These are phyloP conservation scores for Eutrema japonicum DNA, from an alignment of 345 rosid species.

Conservation along the genomic window DNA sequence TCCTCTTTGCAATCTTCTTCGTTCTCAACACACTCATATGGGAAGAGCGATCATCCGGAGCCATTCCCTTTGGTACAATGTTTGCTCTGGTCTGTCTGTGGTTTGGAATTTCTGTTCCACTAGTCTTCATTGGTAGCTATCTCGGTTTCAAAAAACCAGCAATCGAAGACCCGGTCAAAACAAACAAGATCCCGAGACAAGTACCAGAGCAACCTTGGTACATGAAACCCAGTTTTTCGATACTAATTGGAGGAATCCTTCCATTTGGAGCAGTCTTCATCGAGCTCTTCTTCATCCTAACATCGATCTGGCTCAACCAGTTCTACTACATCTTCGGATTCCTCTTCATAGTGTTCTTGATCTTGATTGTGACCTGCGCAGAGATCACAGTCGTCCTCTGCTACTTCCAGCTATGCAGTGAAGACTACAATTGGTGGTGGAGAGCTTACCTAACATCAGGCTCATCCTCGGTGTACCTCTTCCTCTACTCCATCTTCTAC, in stretches of 20 bases:
- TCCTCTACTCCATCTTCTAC: slow-evolving; percentile 91
- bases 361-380: slow-evolving; percentile 83
- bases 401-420: slow-evolving; percentile 95
- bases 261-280: slow-evolving; percentile 95
- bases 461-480: slow-evolving; percentile 85
- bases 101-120: slow-evolving; percentile 95
- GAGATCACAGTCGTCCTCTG: slow-evolving; percentile 92
- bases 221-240: slow-evolving; percentile 84
- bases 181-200: slow-evolving; percentile 92
- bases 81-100: slow-evolving; percentile 86
- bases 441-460: slow-evolving; percentile 91
- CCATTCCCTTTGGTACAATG: slow-evolving; percentile 96
- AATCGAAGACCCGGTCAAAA: slow-evolving; percentile 89
- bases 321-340: slow-evolving; percentile 97
- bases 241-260: slow-evolving; percentile 88
- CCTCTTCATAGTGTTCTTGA: slow-evolving; percentile 90
- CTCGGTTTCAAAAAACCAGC: slow-evolving; percentile 86
- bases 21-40: slow-evolving; percentile 81
- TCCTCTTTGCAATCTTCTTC: slow-evolving; percentile 80
- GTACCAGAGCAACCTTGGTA: slow-evolving; percentile 96
- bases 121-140: slow-evolving; percentile 90
- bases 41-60: slow-evolving; percentile 94
- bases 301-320: slow-evolving; percentile 96
- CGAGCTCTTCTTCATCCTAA: slow-evolving; percentile 92
- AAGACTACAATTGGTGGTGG: slow-evolving; percentile 98